Evolutionary conservation across 345 rosid species (phyloP), one percentile per base, ranked within the genome.

Genomic region (Aquilaria malaccensis): DNA sequence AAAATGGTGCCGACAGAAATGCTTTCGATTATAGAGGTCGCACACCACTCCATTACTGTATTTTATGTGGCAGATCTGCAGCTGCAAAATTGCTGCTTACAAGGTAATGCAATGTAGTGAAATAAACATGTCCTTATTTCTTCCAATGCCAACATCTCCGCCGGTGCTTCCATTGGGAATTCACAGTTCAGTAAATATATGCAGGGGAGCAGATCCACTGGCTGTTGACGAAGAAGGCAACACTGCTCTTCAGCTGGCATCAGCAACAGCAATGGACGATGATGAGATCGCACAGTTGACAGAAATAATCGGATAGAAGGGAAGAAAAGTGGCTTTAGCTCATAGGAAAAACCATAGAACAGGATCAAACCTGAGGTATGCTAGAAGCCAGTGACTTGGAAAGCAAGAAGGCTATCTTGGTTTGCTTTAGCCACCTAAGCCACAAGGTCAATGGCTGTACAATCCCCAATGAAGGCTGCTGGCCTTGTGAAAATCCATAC

Each of bases 141-240:
- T 2, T 48, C 9, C 13, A 15, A 7, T 30, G 10, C 14, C 49
- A 41, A 1, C 7, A 5, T 7, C 5, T 15, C 13, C 47, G 2
- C 11, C 48, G 6, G 22, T 22, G 22, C 22, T 6, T 4, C n/a
- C n/a, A 30, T 2, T 51, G 30, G 43, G 13, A n/a, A 61, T 52
- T 54, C 33, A 60, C 6, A 30, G 49, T 60, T 13, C 31, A 58
- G 15, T 33, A 57, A 68, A 37, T 37, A 9, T 37, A 61, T 65
- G 69, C 83, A 87, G 88, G 80, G 91, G 90, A 72, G 86, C 86
- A 47, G 79, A 87, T 73, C 81, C 83, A 45, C 79, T 72, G 33
- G 79, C 77, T 51, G 77, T 61, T 13, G 86, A 87, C 52, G 65
- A 47, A 54, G 74, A 67, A 4, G 78, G 78, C 56, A 73, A 74